Conservation (phyloP, 1,284 basidiomycete genomes). For the Psilocybe mexicana region DNA sequence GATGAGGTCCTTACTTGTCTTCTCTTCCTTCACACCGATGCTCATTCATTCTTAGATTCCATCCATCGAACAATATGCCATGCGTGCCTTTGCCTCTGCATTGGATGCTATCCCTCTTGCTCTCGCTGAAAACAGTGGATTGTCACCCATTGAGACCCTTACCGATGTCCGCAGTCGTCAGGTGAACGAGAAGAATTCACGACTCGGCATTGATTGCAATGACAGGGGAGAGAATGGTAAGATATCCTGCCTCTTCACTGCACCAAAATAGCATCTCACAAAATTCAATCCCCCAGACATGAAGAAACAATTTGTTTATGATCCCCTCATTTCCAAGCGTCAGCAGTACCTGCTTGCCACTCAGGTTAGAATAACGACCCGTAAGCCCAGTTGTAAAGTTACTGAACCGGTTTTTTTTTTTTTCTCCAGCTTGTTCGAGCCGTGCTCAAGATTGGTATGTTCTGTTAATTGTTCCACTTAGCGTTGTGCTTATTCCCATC, state of each 20-base stretch:
- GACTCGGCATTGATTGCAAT: constrained; percentile 92
- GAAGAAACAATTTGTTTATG: constrained; percentile 97
- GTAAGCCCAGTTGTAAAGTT: neutral
- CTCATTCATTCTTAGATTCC: constrained; percentile 63
- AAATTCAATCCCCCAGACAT: constrained; percentile 66
- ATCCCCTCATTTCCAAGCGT: constrained; percentile 95
- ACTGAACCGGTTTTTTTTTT: constrained; percentile 3
- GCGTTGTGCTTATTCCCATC: neutral
- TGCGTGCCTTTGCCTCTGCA: constrained; percentile 96
- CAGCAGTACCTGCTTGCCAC: constrained; percentile 98
- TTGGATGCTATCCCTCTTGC: constrained; percentile 93
- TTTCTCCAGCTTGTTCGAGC: constrained; percentile 60
- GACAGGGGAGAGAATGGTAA: constrained; percentile 83
- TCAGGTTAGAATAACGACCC: constrained; percentile 58
- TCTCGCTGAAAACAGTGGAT: constrained; percentile 95
- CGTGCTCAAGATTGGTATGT: constrained; percentile 72
- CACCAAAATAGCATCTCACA: neutral
- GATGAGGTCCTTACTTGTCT: constrained; percentile 67
- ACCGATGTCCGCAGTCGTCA: constrained; percentile 94
- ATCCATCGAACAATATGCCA: constrained; percentile 98
- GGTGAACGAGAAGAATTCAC: constrained; percentile 84
- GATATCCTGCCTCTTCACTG: neutral
- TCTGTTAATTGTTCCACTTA: constrained; percentile 13
- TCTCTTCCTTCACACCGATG: neutral
- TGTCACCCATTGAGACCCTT: constrained; percentile 95